These are phyloP conservation scores for Colletotrichum orbiculare DNA, from an alignment of 2,329 filamentous ascomycete species.

Conservation along the genomic window DNA sequence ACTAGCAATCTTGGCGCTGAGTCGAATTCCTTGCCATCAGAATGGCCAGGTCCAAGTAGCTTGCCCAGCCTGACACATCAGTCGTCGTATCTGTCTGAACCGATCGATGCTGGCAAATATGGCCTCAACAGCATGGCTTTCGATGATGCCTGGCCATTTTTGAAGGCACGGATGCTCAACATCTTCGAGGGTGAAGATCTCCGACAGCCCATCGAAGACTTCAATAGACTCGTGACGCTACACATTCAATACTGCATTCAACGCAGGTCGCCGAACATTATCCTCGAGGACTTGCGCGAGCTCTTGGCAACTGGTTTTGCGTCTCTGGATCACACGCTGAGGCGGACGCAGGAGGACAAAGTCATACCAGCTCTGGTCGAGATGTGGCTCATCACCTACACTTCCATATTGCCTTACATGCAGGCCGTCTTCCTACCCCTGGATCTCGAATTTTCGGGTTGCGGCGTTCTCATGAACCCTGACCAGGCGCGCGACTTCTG, in stretches of 20 bases:
- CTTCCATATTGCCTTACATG: conserved; percentile 89
- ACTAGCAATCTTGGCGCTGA: conserved; percentile 64
- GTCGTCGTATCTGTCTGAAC: conserved; percentile 60
- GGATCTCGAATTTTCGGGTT: conserved; percentile 91
- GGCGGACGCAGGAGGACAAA: conserved; percentile 82
- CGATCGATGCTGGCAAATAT: conserved; percentile 65
- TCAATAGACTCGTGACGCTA: conserved; percentile 82
- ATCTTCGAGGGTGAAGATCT: conserved; percentile 87
- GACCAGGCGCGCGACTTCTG: conserved; percentile 91
- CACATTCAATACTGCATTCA: conserved; percentile 84
- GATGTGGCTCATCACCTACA: conserved; percentile 94
- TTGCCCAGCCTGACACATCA: conserved; percentile 57
- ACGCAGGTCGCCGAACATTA: conserved; percentile 74
- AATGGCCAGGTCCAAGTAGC: conserved; percentile 67
- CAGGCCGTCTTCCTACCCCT: conserved; percentile 95
- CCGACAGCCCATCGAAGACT: conserved; percentile 83
- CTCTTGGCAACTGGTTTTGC: conserved; percentile 84
- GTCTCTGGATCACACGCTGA: conserved; percentile 85
- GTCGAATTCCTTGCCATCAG: conserved; percentile 51
- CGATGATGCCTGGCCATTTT: conserved; percentile 85
- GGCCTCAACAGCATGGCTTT: conserved; percentile 76
- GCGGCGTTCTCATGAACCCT: conserved; percentile 79
- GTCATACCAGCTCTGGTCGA: conserved; percentile 93
- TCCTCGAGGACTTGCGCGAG: conserved; percentile 82
- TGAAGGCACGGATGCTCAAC: conserved; percentile 80